phyloP scores from a whole-genome alignment of 345 rosid genomes.

The Melaleuca alternifolia region DNA sequence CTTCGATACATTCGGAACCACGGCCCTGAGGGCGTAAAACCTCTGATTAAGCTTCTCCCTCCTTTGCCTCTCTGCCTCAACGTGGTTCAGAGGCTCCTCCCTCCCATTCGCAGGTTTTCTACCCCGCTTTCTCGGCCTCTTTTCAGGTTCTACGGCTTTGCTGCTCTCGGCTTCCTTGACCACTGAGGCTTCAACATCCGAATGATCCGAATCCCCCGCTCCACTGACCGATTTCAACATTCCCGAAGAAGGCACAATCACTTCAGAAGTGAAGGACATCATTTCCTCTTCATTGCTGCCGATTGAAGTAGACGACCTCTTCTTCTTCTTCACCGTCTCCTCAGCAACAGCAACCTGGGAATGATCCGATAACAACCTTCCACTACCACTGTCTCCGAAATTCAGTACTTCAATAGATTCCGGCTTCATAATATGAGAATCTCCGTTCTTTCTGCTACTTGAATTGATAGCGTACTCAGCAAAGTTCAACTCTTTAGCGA shows the following conservation, averaged over 20 bases:
- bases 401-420: slow-evolving; percentile 59
- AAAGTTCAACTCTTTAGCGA: slow-evolving; percentile 53
- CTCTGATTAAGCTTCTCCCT: slow-evolving; percentile 85
- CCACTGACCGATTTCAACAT: slow-evolving; percentile 32
- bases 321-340: slow-evolving; percentile 23
- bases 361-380: slow-evolving; percentile 34
- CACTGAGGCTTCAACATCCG: slow-evolving; percentile 85
- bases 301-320: slow-evolving; percentile 35
- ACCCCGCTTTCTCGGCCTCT: slow-evolving; percentile 70
- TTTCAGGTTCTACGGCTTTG: slow-evolving; percentile 66
- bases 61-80: slow-evolving; percentile 93
- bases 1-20: slow-evolving; percentile 84
- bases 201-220: slow-evolving; percentile 72
- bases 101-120: slow-evolving; percentile 91
- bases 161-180: slow-evolving; percentile 52
- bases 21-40: slow-evolving; percentile 73
- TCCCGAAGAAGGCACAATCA: slow-evolving; percentile 40
- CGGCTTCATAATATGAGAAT: slow-evolving; percentile 43
- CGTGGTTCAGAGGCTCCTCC: slow-evolving; percentile 90
- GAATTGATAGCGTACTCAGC: slow-evolving; percentile 38
- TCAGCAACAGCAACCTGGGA: slow-evolving; percentile 36
- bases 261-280: slow-evolving; percentile 71
- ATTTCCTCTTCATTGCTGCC: slow-evolving; percentile 66
- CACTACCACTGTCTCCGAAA: slow-evolving; percentile 64
- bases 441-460: slow-evolving; percentile 24